Base-by-base conservation (phyloP, 768 basidiomycete species). In the Coprinopsis sp. region DNA sequence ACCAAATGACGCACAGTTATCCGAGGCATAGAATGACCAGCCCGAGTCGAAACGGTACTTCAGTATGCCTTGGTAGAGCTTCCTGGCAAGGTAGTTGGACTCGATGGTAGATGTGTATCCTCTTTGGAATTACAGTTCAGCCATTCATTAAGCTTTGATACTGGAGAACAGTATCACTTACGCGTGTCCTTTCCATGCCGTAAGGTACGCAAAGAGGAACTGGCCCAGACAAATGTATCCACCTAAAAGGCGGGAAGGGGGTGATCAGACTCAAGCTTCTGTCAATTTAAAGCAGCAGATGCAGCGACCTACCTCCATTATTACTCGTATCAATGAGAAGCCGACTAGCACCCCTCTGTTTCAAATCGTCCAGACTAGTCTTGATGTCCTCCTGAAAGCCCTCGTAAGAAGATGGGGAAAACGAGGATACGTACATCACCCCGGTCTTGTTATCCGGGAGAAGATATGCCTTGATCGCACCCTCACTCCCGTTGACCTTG, bases 381-480 rank as follows among this genome's bases (percentile, higher is more conserved):
- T 66, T 69, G 0, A 72, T 67, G 51, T 82, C 79, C 1, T 57
- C 49, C 59, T 78, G 78, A 70, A 82, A 82, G n/a, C n/a, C n/a
- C 25, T 65, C 62, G 40, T 61, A 52, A 53, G 74, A 79, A 53
- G 80, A 70, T 14, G 62, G 69, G 0, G 61, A 69, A 53, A 84
- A 84, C 0, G 79, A 78, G 13, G 81, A 79, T 3, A 82, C 70
- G 52, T 77, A 80, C 72, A 81, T 79, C 4, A 82, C 82, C 13
- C 80, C 81, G 1, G 80, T 82, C 51, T 70, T 69, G 19, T 73
- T 76, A 47, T 72, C 75, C 2, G 78, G 73, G 7, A 82, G 63
- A 21, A 82, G 65, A 55, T 67, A 82, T 1, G 77, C 76, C 57
- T 78, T 76, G 52, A 81, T 74, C 6, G 76, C 73, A 19, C 75